These are phyloP conservation scores for Geotrichum fermentans DNA, from an alignment of 1,139 yeast species.

Conservation along the genomic window DNA sequence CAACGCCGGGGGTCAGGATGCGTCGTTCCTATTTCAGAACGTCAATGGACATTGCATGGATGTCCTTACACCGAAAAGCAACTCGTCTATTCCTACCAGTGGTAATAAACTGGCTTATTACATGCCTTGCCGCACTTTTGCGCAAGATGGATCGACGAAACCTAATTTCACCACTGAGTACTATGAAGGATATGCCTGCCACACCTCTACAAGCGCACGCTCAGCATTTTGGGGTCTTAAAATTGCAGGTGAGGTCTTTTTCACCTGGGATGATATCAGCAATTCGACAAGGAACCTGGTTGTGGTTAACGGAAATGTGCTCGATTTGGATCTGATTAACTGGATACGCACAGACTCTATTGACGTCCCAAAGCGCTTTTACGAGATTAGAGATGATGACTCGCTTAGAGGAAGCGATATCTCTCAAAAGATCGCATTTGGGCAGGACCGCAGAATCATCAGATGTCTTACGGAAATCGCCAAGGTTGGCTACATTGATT, in stretches of 20 bases:
- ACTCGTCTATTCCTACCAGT: constrained; percentile 53
- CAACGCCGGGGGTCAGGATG: constrained; percentile 61
- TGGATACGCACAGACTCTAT: constrained; percentile 48
- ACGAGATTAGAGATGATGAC: constrained; percentile 52
- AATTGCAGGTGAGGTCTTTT: constrained; percentile 63
- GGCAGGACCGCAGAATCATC: constrained; percentile 49
- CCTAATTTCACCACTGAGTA: constrained; percentile 31
- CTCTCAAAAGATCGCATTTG: constrained; percentile 12
- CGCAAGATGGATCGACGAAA: constrained; percentile 46
- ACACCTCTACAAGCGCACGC: constrained; percentile 59
- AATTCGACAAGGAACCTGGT: constrained; percentile 60
- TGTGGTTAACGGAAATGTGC: constrained; percentile 76
- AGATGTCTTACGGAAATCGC: constrained; percentile 71
- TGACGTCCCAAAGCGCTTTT: constrained; percentile 66
- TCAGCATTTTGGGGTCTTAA: constrained; percentile 53
- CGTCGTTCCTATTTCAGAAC: constrained; percentile 74
- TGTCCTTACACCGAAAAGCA: constrained; percentile 42
- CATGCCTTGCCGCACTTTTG: constrained; percentile 71
- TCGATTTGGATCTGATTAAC: constrained; percentile 62
- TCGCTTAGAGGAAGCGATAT: constrained; percentile 21
- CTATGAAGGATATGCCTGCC: constrained; percentile 75
- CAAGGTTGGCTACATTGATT: constrained; percentile 75
- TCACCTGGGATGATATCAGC: constrained; percentile 72
- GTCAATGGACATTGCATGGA: constrained; percentile 81
- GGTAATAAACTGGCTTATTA: constrained; percentile 74